Percentiles rank a stretch among this genome's conserved stretches.
phyloP scores from a whole-genome alignment of 139 green algal species.

The Chlorella ohadii region DNA sequence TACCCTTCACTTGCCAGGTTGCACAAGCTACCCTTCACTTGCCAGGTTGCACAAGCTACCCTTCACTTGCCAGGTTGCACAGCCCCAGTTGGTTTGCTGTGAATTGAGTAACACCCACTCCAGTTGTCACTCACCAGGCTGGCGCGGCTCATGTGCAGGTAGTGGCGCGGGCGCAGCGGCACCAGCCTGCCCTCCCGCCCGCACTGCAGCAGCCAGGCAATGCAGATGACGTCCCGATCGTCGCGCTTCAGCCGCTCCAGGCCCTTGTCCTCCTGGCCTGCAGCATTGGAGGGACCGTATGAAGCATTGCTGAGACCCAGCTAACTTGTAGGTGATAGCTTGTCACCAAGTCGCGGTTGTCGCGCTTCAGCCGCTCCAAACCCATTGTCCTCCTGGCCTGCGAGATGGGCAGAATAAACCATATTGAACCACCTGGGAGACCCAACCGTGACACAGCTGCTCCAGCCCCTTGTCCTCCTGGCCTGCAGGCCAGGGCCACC shows the following conservation, averaged over 20 bases:
- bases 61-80: no score
- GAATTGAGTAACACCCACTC: no score
- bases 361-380: background rate
- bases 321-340: no score
- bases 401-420: no score
- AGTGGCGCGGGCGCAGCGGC: conserved; percentile 13
- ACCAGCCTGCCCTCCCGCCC: background rate
- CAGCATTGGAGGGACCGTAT: background rate
- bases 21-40: no score
- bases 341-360: conserved; percentile 3
- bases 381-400: conserved; percentile 5
- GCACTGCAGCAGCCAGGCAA: conserved; percentile 28
- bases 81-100: no score
- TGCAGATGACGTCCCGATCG: conserved; percentile 12
- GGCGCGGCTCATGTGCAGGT: conserved; percentile 13
- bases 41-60: no score
- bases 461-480: no score
- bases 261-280: conserved; percentile 3
- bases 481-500: no score
- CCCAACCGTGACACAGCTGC: no score
- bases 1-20: no score
- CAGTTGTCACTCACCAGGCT: background rate
- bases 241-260: background rate
- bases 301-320: background rate
- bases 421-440: no score